Conservation (phyloP, 169 alveolate species). For the Cryptosporidium canis region DNA sequence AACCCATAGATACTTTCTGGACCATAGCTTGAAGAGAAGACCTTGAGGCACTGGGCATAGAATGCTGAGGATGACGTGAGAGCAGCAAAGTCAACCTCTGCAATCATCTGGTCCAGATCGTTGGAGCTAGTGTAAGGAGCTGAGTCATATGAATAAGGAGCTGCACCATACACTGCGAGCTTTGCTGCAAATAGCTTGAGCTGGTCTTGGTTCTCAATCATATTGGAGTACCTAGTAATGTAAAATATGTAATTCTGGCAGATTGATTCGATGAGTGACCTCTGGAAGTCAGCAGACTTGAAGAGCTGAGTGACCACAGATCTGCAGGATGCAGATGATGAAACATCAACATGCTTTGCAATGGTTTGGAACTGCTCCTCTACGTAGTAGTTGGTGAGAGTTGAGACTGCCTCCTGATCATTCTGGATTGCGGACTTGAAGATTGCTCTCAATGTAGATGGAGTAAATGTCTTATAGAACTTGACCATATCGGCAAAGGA, state of each 20-base stretch:
- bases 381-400: conserved; percentile 44
- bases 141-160: conserved; percentile 57
- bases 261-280: conserved; percentile 14
- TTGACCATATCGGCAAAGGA: conserved; percentile 52
- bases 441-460: conserved; percentile 58
- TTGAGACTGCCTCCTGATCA: conserved; percentile 45
- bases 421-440: conserved; percentile 46
- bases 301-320: conserved; percentile 38
- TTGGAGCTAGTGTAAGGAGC: conserved; percentile 46
- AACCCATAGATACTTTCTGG: conserved; percentile 62
- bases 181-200: conserved; percentile 35
- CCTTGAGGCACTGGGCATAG: conserved; percentile 46
- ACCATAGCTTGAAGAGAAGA: conserved; percentile 28
- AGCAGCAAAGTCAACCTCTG: conserved; percentile 12
- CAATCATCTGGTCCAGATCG: conserved; percentile 65
- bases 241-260: not conserved
- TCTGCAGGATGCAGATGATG: conserved; percentile 27
- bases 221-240: not conserved
- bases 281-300: conserved; percentile 62
- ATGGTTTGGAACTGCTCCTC: conserved; percentile 54
- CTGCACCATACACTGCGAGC: conserved; percentile 37
- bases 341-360: conserved; percentile 12
- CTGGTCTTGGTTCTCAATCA: not conserved
- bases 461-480: conserved; percentile 44
- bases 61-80: conserved; percentile 37